Conservation (phyloP, 2,329 filamentous ascomycete genomes). For the Ophiognomonia clavigignenti-juglandacearum region DNA sequence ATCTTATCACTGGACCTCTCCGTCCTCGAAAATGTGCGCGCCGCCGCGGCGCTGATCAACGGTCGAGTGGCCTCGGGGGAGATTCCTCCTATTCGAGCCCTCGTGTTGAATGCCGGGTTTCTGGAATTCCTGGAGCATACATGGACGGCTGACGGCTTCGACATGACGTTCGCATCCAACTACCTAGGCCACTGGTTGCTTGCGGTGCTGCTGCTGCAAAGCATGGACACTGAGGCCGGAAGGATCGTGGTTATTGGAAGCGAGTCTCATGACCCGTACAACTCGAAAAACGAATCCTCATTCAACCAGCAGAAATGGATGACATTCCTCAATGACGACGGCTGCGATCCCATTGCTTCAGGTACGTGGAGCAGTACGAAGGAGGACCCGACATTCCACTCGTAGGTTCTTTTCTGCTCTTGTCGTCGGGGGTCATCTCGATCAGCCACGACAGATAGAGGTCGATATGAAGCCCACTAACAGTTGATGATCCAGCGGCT, state of each 20-base stretch:
- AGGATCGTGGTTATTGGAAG: slow-evolving; percentile 20
- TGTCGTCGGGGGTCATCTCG: neutral
- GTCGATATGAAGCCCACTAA: no score
- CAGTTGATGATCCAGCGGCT: slow-evolving; percentile 1
- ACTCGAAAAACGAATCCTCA: slow-evolving; percentile 1
- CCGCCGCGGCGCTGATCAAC: slow-evolving; percentile 25
- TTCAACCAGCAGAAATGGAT: neutral
- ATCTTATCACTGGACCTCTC: slow-evolving; percentile 28
- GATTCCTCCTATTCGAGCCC: slow-evolving; percentile 32
- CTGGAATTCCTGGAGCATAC: slow-evolving; percentile 20
- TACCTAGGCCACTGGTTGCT: slow-evolving; percentile 25
- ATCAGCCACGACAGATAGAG: no score
- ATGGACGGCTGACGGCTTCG: slow-evolving; percentile 16
- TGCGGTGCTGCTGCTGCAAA: slow-evolving; percentile 19
- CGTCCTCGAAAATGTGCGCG: slow-evolving; percentile 24
- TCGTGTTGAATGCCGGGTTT: slow-evolving; percentile 31
- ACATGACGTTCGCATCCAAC: slow-evolving; percentile 20
- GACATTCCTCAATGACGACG: slow-evolving; percentile 18
- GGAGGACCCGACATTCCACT: slow-evolving; percentile 19
- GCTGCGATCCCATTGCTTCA: slow-evolving; percentile 20
- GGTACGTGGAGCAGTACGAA: slow-evolving; percentile 22
- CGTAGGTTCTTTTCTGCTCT: neutral
- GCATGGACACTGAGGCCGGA: slow-evolving; percentile 19
- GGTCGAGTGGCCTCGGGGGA: slow-evolving; percentile 24
- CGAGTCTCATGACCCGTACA: slow-evolving; percentile 8